These are phyloP conservation scores for Trichopus zeylanicus DNA, from an alignment of 116 monocot species.

Conservation along the genomic window DNA sequence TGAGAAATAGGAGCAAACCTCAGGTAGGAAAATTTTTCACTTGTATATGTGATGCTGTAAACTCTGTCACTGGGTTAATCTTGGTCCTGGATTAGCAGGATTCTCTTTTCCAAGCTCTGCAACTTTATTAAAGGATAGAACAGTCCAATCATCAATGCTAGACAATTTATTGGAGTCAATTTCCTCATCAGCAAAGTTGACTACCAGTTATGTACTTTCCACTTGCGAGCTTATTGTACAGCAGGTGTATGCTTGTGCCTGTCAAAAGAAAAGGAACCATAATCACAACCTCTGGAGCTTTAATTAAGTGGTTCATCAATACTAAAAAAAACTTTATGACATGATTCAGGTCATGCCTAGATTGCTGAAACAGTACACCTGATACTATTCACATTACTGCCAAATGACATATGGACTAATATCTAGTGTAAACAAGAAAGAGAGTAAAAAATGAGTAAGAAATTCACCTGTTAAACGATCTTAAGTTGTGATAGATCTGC, in stretches of 20 bases:
- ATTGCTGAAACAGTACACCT: no score
- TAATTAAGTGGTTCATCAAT: no score
- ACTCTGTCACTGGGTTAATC: slow-evolving; percentile 27
- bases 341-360: no score
- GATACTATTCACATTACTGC: no score
- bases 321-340: no score
- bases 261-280: no score
- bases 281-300: no score
- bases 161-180: not conserved
- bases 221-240: slow-evolving; percentile 25
- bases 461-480: not conserved
- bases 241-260: no score
- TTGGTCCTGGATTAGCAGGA: slow-evolving; percentile 23
- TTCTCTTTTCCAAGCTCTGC: slow-evolving; percentile 34
- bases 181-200: slow-evolving; percentile 45
- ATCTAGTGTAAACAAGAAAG: not conserved
- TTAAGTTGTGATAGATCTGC: not conserved
- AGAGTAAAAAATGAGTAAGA: not conserved
- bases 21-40: no score
- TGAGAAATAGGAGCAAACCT: no score
- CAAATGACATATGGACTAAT: no score
- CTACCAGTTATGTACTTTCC: slow-evolving; percentile 22
- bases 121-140: slow-evolving; percentile 35
- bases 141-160: slow-evolving; percentile 17
- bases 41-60: slow-evolving; percentile 64